Conservation (phyloP, 2,329 filamentous ascomycete species). For the Tympanopsis confertula region DNA sequence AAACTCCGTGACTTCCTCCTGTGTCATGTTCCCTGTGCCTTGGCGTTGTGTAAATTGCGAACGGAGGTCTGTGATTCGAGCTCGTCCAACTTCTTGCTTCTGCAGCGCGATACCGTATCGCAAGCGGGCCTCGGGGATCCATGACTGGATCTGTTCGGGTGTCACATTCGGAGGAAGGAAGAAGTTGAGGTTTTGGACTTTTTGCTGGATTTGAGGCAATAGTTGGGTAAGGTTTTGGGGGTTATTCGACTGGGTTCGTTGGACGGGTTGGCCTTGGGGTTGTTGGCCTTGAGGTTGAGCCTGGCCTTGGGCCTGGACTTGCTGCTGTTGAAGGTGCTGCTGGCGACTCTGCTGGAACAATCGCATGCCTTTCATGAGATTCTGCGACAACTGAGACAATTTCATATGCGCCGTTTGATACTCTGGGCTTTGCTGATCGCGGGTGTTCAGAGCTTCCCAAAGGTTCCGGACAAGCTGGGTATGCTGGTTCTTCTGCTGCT, state of each 20-base stretch:
- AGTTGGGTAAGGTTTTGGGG: slow-evolving; percentile 25
- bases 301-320: slow-evolving; percentile 9
- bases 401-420: slow-evolving; percentile 35
- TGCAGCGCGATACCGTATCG: slow-evolving; percentile 33
- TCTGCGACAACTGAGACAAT: slow-evolving; percentile 34
- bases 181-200: slow-evolving; percentile 28
- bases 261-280: slow-evolving; percentile 10
- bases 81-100: slow-evolving; percentile 30
- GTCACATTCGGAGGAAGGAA: slow-evolving; percentile 28
- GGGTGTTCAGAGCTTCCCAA: slow-evolving; percentile 37
- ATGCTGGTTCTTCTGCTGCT: slow-evolving; percentile 42
- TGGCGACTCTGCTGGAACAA: slow-evolving; percentile 24
- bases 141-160: slow-evolving; percentile 25
- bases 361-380: slow-evolving; percentile 36
- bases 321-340: slow-evolving; percentile 9
- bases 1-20: slow-evolving; percentile 27
- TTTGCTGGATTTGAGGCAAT: slow-evolving; percentile 28
- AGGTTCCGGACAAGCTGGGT: slow-evolving; percentile 37
- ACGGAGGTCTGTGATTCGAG: slow-evolving; percentile 25
- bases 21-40: slow-evolving; percentile 20
- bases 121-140: slow-evolving; percentile 30
- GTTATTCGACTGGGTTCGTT: slow-evolving; percentile 18
- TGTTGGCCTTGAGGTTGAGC: slow-evolving; percentile 3
- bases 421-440: slow-evolving; percentile 31
- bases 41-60: slow-evolving; percentile 22